A percentile compares a stretch with the other conserved stretches of the same genome.
phyloP scores from a whole-genome alignment of 2,329 filamentous ascomycete genomes.

The Teratosphaeria pseudoeucalypti region DNA sequence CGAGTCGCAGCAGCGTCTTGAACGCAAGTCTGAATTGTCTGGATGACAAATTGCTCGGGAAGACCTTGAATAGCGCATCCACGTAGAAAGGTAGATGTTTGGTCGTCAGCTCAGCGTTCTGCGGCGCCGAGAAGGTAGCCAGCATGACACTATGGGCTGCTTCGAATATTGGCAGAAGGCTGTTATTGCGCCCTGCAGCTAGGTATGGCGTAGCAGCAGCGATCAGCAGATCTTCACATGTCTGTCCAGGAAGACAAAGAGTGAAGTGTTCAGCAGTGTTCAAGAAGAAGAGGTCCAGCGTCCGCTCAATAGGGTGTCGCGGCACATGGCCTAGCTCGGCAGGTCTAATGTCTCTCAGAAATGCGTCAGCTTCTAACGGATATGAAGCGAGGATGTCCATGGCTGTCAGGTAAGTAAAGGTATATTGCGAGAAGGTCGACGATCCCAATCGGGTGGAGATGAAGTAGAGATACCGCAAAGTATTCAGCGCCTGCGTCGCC shows the following conservation, averaged over 20 bases:
- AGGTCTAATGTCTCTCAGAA: conserved; percentile 55
- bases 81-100: conserved; percentile 74
- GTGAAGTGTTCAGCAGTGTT: conserved; percentile 79
- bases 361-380: conserved; percentile 52
- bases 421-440: conserved; percentile 69
- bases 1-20: conserved; percentile 71
- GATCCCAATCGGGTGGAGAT: conserved; percentile 65
- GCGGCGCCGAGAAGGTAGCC: conserved; percentile 68
- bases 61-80: conserved; percentile 65
- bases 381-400: conserved; percentile 73
- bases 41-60: conserved; percentile 66
- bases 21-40: conserved; percentile 85
- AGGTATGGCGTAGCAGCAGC: conserved; percentile 68
- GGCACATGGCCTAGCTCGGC: conserved; percentile 45
- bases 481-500: conserved; percentile 61
- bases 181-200: conserved; percentile 44
- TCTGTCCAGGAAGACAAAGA: conserved; percentile 52
- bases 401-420: conserved; percentile 70
- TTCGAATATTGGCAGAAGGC: conserved; percentile 67
- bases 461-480: conserved; percentile 70
- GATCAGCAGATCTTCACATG: conserved; percentile 63
- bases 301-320: conserved; percentile 55
- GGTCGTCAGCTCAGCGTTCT: conserved; percentile 60
- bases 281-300: conserved; percentile 78
- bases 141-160: conserved; percentile 76